Conservation (phyloP, 2,329 filamentous ascomycete genomes). For the Calonectria montana region DNA sequence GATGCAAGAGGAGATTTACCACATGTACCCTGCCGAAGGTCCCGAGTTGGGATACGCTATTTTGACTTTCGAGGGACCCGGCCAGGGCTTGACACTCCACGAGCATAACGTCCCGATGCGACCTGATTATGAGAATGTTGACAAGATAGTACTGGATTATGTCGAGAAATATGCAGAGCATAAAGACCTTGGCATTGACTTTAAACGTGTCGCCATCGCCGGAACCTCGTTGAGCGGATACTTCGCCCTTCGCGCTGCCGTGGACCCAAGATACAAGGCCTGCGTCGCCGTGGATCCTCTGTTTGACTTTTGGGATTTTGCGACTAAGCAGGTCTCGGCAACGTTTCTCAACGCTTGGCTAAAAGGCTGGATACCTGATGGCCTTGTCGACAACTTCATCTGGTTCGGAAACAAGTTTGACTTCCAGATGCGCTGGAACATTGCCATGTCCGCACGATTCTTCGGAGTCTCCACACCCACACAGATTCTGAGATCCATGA, state of each 20-base stretch:
- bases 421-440: conserved; percentile 47
- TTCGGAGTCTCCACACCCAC: conserved; percentile 41
- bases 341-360: conserved; percentile 36
- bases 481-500: conserved; percentile 40
- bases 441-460: conserved; percentile 37
- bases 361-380: conserved; percentile 38
- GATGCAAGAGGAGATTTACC: conserved; percentile 55
- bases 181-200: conserved; percentile 48
- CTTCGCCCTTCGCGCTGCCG: conserved; percentile 55
- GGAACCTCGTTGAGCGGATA: conserved; percentile 59
- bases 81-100: conserved; percentile 54
- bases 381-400: conserved; percentile 42
- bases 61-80: conserved; percentile 58
- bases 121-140: conserved; percentile 53
- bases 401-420: conserved; percentile 25
- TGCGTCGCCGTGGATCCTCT: conserved; percentile 50
- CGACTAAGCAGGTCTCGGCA: conserved; percentile 37
- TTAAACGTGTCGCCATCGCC: conserved; percentile 48
- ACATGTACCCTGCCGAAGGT: conserved; percentile 40
- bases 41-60: conserved; percentile 53
- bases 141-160: conserved; percentile 46
- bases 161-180: conserved; percentile 32
- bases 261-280: conserved; percentile 56
- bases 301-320: conserved; percentile 41
- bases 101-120: conserved; percentile 44